Evolutionary conservation across 1,284 basidiomycete genomes (phyloP).

Genomic region (Ustilago sp.): DNA sequence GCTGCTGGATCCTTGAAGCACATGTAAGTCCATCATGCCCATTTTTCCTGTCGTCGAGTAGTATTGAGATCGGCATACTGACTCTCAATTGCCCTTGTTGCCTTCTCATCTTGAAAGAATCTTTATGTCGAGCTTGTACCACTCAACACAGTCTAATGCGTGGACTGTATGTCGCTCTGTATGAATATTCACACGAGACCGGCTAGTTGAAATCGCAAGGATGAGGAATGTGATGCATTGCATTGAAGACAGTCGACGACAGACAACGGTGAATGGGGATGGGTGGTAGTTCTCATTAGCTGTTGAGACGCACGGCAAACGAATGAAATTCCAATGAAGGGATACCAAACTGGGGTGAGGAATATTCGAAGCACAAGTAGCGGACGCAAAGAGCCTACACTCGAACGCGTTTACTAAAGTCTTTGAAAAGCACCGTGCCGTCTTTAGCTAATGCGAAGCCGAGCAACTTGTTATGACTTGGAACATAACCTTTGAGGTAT

Average conservation of each 20-base stretch:
- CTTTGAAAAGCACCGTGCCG: background rate
- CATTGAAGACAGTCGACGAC: background rate
- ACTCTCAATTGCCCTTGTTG: background rate
- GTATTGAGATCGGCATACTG: background rate
- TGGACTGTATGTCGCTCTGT: background rate
- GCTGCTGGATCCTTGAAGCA: slow-evolving; percentile 50
- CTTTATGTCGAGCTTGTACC: slow-evolving; percentile 45
- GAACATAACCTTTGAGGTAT: no score
- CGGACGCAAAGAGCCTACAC: background rate
- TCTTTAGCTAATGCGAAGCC: background rate
- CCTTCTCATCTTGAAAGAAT: slow-evolving; percentile 13
- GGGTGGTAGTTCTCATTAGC: background rate
- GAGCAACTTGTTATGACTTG: background rate
- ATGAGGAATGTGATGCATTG: background rate
- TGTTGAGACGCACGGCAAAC: background rate
- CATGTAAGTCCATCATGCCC: slow-evolving; percentile 24
- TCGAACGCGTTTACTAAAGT: background rate
- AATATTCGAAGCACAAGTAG: no score
- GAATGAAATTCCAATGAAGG: background rate
- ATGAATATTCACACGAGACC: background rate
- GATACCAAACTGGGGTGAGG: no score
- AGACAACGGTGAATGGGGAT: background rate
- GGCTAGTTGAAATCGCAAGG: background rate
- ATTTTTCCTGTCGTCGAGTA: no score
- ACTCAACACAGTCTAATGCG: slow-evolving; percentile 16